Evolutionary conservation across 148 eudicot species (phyloP).

Genomic region (Chenopodium suecicum): DNA sequence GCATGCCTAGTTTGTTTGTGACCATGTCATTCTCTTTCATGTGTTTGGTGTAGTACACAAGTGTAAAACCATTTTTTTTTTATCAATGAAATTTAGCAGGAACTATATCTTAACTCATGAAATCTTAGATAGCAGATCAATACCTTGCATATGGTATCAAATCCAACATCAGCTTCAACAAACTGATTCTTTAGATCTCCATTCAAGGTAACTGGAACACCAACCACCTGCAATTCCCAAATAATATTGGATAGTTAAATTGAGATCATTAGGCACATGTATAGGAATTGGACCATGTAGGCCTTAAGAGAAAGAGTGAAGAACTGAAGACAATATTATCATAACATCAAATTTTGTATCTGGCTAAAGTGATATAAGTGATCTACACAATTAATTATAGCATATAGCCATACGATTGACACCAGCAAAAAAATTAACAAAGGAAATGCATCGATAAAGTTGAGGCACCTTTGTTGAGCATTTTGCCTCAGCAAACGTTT

Average conservation of each 20-base stretch:
- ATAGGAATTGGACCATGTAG: background rate
- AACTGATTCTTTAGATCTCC: slow-evolving; percentile 54
- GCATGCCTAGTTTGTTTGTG: background rate
- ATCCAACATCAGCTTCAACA: slow-evolving; percentile 54
- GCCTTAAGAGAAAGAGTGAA: background rate
- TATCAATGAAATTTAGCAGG: background rate
- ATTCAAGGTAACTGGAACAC: slow-evolving; percentile 86
- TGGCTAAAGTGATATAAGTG: slow-evolving; percentile 6
- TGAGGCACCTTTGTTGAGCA: slow-evolving; percentile 76
- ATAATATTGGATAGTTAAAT: background rate
- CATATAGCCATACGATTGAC: background rate
- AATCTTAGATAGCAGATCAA: background rate
- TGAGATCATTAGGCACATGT: background rate
- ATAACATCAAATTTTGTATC: background rate
- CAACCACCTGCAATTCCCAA: slow-evolving; percentile 66
- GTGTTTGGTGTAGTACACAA: background rate
- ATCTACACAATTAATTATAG: background rate
- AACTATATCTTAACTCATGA: background rate
- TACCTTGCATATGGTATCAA: slow-evolving; percentile 87
- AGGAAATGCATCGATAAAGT: background rate
- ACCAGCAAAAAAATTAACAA: background rate
- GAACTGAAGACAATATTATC: background rate
- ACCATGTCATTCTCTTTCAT: background rate
- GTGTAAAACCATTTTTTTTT: background rate
- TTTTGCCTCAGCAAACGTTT: slow-evolving; percentile 87